A percentile compares a stretch with the other conserved stretches of the same genome.
These are phyloP conservation scores for Claviceps paspali DNA, from an alignment of 2,329 filamentous ascomycete genomes.

Conservation along the genomic window DNA sequence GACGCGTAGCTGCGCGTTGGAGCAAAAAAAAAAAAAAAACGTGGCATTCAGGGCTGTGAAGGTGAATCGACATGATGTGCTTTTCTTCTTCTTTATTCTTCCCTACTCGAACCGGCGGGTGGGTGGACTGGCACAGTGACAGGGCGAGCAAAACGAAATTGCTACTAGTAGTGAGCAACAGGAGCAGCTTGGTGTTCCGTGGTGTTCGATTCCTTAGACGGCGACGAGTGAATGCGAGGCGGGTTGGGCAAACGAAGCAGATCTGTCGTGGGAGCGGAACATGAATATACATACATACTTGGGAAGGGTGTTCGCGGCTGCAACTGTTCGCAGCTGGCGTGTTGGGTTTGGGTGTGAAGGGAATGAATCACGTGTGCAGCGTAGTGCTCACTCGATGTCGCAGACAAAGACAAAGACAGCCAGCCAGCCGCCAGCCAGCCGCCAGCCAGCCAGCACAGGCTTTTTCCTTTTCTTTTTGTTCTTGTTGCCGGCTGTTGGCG, in stretches of 20 bases:
- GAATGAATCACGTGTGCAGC: not conserved
- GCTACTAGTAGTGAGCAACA: too few species aligned
- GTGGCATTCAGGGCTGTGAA: not conserved
- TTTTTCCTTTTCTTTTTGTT: too few species aligned
- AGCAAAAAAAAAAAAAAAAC: conserved; percentile 11
- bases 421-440: too few species aligned
- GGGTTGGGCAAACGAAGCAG: not conserved
- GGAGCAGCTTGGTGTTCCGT: too few species aligned
- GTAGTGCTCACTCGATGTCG: not conserved
- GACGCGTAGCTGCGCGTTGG: conserved; percentile 15
- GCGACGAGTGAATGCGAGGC: not conserved
- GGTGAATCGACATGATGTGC: not conserved
- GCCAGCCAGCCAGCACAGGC: too few species aligned
- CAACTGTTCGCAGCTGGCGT: too few species aligned
- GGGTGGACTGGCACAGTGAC: not conserved
- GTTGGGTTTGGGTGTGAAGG: too few species aligned
- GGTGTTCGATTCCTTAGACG: too few species aligned
- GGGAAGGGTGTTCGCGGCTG: not conserved
- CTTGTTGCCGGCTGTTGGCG: too few species aligned
- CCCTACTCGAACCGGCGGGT: too few species aligned
- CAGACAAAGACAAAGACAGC: not conserved
- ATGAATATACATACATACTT: not conserved
- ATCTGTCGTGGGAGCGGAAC: not conserved
- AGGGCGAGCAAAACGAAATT: not conserved
- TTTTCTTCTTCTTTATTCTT: not conserved